phyloP scores from a whole-genome alignment of 2,329 filamentous ascomycete species.

The Didymella sp. region DNA sequence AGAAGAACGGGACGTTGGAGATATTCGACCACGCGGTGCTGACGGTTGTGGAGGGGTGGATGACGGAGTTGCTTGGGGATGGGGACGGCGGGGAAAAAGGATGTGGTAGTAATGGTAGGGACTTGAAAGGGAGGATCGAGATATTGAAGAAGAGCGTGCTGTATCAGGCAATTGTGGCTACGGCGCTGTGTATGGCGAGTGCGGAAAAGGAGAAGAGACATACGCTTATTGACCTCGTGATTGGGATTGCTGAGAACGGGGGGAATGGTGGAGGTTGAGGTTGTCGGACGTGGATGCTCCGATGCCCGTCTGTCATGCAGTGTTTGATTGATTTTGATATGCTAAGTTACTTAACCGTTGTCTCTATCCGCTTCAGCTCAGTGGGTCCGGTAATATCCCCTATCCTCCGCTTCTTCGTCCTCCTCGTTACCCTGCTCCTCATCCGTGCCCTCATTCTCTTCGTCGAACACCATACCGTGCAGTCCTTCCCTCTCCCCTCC shows the following conservation, averaged over 20 bases:
- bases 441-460: slow-evolving; percentile 30
- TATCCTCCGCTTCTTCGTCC: background rate
- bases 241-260: slow-evolving; percentile 16
- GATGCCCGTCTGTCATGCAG: too few relatives aligned
- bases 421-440: slow-evolving; percentile 47
- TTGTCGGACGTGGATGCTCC: too few relatives aligned
- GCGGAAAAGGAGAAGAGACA: slow-evolving; percentile 46
- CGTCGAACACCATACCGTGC: slow-evolving; percentile 58
- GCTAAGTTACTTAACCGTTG: background rate
- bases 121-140: background rate
- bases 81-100: background rate
- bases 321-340: background rate
- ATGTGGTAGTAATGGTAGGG: background rate
- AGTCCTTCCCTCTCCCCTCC: slow-evolving; percentile 59
- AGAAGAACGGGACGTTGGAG: slow-evolving; percentile 40
- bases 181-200: slow-evolving; percentile 43
- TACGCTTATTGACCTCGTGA: slow-evolving; percentile 23
- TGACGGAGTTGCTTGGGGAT: slow-evolving; percentile 7
- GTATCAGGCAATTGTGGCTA: slow-evolving; percentile 44
- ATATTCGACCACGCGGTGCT: slow-evolving; percentile 35
- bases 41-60: slow-evolving; percentile 24
- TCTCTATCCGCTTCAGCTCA: background rate
- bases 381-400: slow-evolving; percentile 3
- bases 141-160: slow-evolving; percentile 31
- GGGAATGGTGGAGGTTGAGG: slow-evolving; percentile 21